A percentile compares a stretch with the other conserved stretches of the same genome.
phyloP scores from a whole-genome alignment of 192 early-diverging fungal genomes.

The Coemansia sp. region DNA sequence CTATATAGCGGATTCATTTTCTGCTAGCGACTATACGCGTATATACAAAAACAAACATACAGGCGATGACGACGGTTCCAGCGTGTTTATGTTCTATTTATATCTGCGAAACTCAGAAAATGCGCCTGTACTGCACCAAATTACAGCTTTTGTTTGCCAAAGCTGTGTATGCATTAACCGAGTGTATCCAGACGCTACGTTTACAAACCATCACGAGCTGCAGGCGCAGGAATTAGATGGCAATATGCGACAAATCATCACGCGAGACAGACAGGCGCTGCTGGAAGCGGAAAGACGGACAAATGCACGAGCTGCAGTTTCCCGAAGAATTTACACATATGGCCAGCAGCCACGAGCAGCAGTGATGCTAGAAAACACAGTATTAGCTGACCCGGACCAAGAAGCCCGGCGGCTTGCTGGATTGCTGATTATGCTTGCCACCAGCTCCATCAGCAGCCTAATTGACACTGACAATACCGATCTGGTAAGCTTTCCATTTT shows the following conservation, averaged over 20 bases:
- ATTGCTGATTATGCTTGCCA: slow-evolving; percentile 31
- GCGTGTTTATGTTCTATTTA: background rate
- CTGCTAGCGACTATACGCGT: background rate
- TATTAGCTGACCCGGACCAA: too few relatives aligned
- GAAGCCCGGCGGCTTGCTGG: slow-evolving; percentile 5
- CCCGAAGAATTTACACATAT: too few relatives aligned
- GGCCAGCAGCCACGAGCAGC: too few relatives aligned
- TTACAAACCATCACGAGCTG: too few relatives aligned
- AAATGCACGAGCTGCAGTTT: too few relatives aligned
- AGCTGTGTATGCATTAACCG: background rate
- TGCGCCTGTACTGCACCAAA: background rate
- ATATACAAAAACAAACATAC: background rate
- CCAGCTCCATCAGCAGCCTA: slow-evolving; percentile 27
- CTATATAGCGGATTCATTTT: background rate
- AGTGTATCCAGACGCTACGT: too few relatives aligned
- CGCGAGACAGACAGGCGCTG: too few relatives aligned
- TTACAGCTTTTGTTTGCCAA: background rate
- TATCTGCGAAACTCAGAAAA: background rate
- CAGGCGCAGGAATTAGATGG: too few relatives aligned
- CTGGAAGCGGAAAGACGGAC: too few relatives aligned
- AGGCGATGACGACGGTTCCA: background rate
- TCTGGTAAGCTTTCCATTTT: slow-evolving; percentile 24
- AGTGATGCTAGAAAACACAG: too few relatives aligned
- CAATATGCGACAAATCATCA: too few relatives aligned
- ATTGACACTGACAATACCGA: slow-evolving; percentile 36